A percentile compares a stretch with the other conserved stretches of the same genome.
These are phyloP conservation scores for Komagataella pastoris DNA, from an alignment of 805 yeast species.

Conservation along the genomic window DNA sequence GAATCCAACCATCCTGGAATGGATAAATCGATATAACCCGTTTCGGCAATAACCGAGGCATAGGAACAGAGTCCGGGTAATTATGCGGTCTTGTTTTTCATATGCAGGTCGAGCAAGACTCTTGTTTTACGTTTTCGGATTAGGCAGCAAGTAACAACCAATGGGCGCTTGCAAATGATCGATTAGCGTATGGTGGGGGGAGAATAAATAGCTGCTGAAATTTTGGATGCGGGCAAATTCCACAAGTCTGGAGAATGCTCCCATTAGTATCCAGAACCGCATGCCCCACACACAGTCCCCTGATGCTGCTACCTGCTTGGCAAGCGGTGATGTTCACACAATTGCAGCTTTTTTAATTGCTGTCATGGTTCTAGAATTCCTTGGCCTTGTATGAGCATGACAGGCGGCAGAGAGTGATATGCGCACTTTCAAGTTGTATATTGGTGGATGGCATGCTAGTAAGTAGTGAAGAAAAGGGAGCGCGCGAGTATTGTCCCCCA, in stretches of 20 bases:
- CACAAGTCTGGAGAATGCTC: not conserved
- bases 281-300: no score
- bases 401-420: not conserved
- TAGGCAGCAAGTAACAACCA: not conserved
- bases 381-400: not conserved
- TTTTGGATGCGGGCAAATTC: not conserved
- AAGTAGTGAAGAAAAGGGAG: not conserved
- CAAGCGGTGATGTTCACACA: not conserved
- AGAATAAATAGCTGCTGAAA: not conserved
- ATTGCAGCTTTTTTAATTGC: not conserved
- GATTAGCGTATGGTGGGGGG: not conserved
- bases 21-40: not conserved
- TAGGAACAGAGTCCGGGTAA: not conserved
- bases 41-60: not conserved
- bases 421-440: not conserved
- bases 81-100: not conserved
- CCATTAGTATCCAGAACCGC: no score
- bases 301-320: not conserved
- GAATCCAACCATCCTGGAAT: slow-evolving; percentile 42
- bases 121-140: not conserved
- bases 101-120: not conserved
- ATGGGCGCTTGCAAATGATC: not conserved
- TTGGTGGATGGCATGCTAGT: not conserved
- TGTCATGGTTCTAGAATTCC: not conserved
- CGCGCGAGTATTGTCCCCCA: not conserved